These are phyloP conservation scores for Plasmodium yoelii DNA, from an alignment of 169 alveolate genomes.

Conservation along the genomic window DNA sequence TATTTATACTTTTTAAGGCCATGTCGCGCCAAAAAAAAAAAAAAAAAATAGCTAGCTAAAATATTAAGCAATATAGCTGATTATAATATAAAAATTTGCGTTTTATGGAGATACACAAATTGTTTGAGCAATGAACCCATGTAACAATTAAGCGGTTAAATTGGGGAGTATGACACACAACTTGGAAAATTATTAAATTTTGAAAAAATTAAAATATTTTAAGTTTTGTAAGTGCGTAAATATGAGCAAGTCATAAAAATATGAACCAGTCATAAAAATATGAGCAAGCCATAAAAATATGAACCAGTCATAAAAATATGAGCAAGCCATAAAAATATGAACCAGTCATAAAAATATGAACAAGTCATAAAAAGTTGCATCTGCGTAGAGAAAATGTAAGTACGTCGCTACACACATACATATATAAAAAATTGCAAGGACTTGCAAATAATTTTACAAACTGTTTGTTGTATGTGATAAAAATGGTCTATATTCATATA, in stretches of 20 bases:
- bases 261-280: too few species aligned
- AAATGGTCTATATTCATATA: too few species aligned
- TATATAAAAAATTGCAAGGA: neutral
- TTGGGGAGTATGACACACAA: neutral
- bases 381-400: neutral
- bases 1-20: conserved; percentile 74
- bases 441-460: neutral
- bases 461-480: neutral
- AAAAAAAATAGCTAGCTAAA: conserved; percentile 4
- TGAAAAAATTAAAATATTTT: too few species aligned
- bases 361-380: neutral
- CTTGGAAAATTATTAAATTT: too few species aligned
- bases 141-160: neutral
- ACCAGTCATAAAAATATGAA: too few species aligned
- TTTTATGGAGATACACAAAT: neutral
- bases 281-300: neutral
- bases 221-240: too few species aligned
- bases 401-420: neutral
- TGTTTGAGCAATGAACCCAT: neutral
- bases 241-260: neutral
- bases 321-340: neutral
- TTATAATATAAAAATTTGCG: neutral
- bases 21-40: neutral
- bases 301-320: too few species aligned
- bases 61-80: neutral